Percentiles rank a stretch among this genome's conserved stretches.
Evolutionary conservation across 2,329 filamentous ascomycete species (phyloP).

Genomic region (Epichloe typhina): DNA sequence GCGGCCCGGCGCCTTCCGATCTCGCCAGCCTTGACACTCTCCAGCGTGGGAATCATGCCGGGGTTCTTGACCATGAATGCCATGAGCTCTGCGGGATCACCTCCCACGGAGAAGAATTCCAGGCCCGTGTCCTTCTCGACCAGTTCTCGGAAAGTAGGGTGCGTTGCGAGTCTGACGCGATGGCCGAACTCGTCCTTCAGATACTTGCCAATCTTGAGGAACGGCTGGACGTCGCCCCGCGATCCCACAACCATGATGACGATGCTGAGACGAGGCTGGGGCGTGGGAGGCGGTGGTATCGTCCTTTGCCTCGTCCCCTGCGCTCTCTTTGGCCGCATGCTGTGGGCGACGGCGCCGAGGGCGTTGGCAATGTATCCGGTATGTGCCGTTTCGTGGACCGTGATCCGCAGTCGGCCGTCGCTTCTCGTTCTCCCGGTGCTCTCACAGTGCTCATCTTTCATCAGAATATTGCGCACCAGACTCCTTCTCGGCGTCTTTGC

Average conservation of each 20-base stretch:
- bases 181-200: constrained; percentile 60
- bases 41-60: constrained; percentile 60
- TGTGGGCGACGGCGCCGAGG: constrained; percentile 48
- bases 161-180: constrained; percentile 64
- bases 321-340: constrained; percentile 9
- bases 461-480: neutral
- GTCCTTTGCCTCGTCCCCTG: constrained; percentile 7
- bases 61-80: constrained; percentile 82
- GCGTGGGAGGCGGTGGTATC: constrained; percentile 16
- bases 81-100: constrained; percentile 71
- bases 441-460: constrained; percentile 45
- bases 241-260: constrained; percentile 77
- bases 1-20: constrained; percentile 51
- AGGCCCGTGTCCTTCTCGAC: constrained; percentile 58
- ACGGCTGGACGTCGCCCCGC: constrained; percentile 69
- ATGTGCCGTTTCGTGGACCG: constrained; percentile 55
- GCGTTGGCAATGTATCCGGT: constrained; percentile 63
- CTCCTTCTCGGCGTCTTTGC: neutral
- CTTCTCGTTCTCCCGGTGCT: constrained; percentile 52
- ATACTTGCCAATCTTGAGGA: constrained; percentile 60
- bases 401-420: constrained; percentile 60
- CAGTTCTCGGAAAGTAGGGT: constrained; percentile 65
- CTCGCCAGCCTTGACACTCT: constrained; percentile 61
- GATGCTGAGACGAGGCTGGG: constrained; percentile 52
- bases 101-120: constrained; percentile 71